phyloP scores from a whole-genome alignment of 768 basidiomycete species.

The Podaxis sp. region DNA sequence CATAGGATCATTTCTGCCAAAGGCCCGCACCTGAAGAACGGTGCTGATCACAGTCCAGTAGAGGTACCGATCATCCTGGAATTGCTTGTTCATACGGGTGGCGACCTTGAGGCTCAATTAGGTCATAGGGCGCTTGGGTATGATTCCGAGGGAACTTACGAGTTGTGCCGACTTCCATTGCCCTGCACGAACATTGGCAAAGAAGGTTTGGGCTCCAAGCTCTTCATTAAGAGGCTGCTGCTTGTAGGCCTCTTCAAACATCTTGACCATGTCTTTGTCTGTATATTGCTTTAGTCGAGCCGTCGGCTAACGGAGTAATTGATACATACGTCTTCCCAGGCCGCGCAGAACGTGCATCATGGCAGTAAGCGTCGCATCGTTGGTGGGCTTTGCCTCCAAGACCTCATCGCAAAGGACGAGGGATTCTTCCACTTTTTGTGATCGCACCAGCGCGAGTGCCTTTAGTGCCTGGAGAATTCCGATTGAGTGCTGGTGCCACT shows the following conservation, averaged over 20 bases:
- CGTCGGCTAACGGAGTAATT: not conserved
- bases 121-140: constrained; percentile 7
- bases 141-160: constrained; percentile 35
- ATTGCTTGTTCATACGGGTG: constrained; percentile 80
- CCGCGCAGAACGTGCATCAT: constrained; percentile 85
- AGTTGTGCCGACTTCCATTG: constrained; percentile 89
- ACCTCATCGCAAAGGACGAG: constrained; percentile 79
- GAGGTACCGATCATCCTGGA: constrained; percentile 77
- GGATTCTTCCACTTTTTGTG: constrained; percentile 85
- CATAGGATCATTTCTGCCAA: not conserved
- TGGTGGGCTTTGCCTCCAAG: constrained; percentile 66
- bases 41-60: constrained; percentile 85
- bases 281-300: constrained; percentile 4
- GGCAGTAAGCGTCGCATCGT: constrained; percentile 72
- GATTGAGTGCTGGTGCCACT: constrained; percentile 16
- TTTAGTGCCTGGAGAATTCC: constrained; percentile 63
- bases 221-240: constrained; percentile 81
- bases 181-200: constrained; percentile 75
- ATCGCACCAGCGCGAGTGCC: constrained; percentile 79
- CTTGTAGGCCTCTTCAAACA: constrained; percentile 88
- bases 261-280: constrained; percentile 78
- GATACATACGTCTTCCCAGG: constrained; percentile 61
- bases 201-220: constrained; percentile 80
- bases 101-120: constrained; percentile 53
- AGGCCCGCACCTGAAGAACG: constrained; percentile 65